These are phyloP conservation scores for Euptelea pleiosperma DNA, from an alignment of 164 flowering plant genomes.

Conservation along the genomic window DNA sequence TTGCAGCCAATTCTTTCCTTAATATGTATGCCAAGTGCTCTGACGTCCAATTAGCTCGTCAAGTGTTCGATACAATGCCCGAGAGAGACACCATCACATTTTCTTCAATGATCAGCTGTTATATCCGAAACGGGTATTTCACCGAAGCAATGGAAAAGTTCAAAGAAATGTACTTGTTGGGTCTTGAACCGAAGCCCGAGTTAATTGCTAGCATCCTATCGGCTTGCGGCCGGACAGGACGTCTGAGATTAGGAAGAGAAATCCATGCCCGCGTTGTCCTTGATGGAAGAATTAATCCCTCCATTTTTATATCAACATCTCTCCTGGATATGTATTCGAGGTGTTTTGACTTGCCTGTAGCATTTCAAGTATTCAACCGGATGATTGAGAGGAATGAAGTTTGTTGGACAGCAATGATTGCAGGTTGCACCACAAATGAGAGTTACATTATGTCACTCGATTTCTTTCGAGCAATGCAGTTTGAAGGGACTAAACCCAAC, in stretches of 20 bases:
- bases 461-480: conserved; percentile 45
- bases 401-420: conserved; percentile 61
- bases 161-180: conserved; percentile 22
- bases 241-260: conserved; percentile 32
- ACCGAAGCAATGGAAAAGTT: conserved; percentile 17
- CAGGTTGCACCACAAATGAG: conserved; percentile 36
- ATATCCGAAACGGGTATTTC: conserved; percentile 37
- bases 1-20: conserved; percentile 52
- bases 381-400: conserved; percentile 50
- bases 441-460: conserved; percentile 30
- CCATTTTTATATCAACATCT: conserved; percentile 40
- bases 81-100: conserved; percentile 46
- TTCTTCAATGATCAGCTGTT: conserved; percentile 51
- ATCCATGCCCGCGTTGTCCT: conserved; percentile 43
- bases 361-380: conserved; percentile 36
- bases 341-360: conserved; percentile 28
- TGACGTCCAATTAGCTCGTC: conserved; percentile 21
- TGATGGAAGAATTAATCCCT: conserved; percentile 23
- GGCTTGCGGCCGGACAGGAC: conserved; percentile 21
- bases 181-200: conserved; percentile 40
- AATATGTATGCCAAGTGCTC: conserved; percentile 46
- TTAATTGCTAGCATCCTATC: conserved; percentile 44
- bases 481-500: conserved; percentile 42
- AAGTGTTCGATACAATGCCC: conserved; percentile 55
- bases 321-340: conserved; percentile 50